A percentile compares a stretch with the other conserved stretches of the same genome.
Conservation (phyloP, 2,329 filamentous ascomycete genomes). For the Alternaria sp. region DNA sequence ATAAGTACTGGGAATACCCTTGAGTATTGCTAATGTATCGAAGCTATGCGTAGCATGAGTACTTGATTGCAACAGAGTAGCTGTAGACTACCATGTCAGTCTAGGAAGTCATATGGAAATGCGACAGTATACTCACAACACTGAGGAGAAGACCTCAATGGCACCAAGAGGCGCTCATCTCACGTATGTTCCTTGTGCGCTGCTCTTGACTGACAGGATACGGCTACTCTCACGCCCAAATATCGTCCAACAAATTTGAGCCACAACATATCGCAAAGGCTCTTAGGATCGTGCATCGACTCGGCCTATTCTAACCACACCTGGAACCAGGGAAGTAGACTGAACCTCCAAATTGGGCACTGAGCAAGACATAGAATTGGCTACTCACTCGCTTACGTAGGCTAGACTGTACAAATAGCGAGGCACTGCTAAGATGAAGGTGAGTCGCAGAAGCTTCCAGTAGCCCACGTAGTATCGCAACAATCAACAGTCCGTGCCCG, state of each 20-base stretch:
- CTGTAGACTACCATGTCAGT: too few species aligned
- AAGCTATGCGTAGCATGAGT: too few species aligned
- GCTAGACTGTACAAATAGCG: neutral
- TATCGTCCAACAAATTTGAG: neutral
- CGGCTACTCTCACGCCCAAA: neutral
- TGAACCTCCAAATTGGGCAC: neutral
- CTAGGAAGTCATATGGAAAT: too few species aligned
- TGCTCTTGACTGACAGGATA: neutral
- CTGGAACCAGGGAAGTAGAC: neutral
- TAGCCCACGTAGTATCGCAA: neutral
- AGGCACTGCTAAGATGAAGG: neutral
- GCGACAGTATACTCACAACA: neutral
- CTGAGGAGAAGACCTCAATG: neutral
- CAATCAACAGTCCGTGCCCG: conserved; percentile 4
- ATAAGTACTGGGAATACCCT: too few species aligned
- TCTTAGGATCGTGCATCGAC: neutral
- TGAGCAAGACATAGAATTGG: too few species aligned
- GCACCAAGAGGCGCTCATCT: neutral
- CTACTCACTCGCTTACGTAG: too few species aligned
- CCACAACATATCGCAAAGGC: neutral
- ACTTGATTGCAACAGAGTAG: too few species aligned
- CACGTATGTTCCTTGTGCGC: neutral
- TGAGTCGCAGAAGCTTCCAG: neutral
- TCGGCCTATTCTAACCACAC: neutral
- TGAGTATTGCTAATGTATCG: too few species aligned